Evolutionary conservation across 2,329 filamentous ascomycete species (phyloP).

Genomic region (Lojkania enalia): DNA sequence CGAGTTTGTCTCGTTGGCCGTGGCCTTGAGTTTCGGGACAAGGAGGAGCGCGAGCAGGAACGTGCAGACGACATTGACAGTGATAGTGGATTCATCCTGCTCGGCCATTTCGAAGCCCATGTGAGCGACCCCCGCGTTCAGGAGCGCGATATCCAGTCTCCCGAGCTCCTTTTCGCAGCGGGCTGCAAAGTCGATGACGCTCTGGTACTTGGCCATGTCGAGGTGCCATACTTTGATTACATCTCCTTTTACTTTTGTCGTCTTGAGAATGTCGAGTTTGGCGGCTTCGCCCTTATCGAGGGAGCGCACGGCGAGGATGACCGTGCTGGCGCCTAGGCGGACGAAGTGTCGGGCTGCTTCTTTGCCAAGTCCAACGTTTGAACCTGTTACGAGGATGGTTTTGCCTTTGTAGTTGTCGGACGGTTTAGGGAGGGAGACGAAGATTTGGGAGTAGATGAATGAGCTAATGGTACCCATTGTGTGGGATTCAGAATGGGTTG

Average conservation of each 20-base stretch:
- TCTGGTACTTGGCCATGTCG: constrained; percentile 47
- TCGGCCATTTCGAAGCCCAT: constrained; percentile 27
- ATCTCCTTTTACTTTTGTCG: constrained; percentile 28
- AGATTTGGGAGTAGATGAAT: constrained; percentile 48
- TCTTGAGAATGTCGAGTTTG: constrained; percentile 44
- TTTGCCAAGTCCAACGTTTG: constrained; percentile 53
- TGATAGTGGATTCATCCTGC: constrained; percentile 40
- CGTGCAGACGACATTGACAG: constrained; percentile 47
- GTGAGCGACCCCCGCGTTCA: constrained; percentile 45
- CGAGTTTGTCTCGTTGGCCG: constrained; percentile 24
- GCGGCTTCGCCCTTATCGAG: constrained; percentile 51
- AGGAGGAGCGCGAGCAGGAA: constrained; percentile 40
- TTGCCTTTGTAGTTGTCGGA: constrained; percentile 35
- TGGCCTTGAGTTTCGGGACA: constrained; percentile 31
- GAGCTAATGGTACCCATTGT: background rate
- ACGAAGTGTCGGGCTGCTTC: constrained; percentile 52
- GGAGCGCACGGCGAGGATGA: constrained; percentile 53
- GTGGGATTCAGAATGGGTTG: background rate
- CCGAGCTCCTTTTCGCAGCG: constrained; percentile 24
- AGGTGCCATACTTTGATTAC: constrained; percentile 53
- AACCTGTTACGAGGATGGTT: constrained; percentile 53
- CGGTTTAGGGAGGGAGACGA: constrained; percentile 40
- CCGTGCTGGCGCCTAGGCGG: constrained; percentile 43
- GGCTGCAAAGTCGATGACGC: constrained; percentile 41
- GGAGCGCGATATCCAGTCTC: constrained; percentile 42